These are phyloP conservation scores for Neofusicoccum ribis DNA, from an alignment of 2,329 filamentous ascomycete species.

Conservation along the genomic window DNA sequence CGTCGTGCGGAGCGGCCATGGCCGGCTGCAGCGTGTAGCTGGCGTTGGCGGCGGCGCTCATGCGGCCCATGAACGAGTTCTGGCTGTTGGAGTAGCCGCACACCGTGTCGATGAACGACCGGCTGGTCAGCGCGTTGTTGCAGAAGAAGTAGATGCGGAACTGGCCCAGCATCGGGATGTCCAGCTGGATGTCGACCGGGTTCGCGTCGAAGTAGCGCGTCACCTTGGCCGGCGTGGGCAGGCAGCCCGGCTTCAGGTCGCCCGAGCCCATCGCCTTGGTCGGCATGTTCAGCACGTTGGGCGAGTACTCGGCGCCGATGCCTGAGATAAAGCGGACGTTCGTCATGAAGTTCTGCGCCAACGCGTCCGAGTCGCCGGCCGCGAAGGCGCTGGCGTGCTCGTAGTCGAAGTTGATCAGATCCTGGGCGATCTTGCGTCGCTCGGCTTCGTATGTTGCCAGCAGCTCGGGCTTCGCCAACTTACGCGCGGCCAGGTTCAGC, in stretches of 20 bases:
- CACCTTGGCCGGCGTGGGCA: conserved; percentile 67
- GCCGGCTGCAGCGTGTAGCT: conserved; percentile 65
- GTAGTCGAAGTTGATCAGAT: conserved; percentile 47
- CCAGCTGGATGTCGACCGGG: conserved; percentile 73
- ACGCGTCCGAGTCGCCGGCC: conserved; percentile 61
- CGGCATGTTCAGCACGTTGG: conserved; percentile 62
- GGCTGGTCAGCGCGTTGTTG: conserved; percentile 56
- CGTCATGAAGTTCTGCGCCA: conserved; percentile 68
- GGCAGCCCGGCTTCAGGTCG: conserved; percentile 40
- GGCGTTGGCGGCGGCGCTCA: conserved; percentile 59
- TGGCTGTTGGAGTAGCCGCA: conserved; percentile 55
- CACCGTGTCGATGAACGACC: conserved; percentile 61
- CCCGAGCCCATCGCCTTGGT: conserved; percentile 47
- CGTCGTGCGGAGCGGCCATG: conserved; percentile 60
- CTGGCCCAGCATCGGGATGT: conserved; percentile 75
- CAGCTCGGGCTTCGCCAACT: conserved; percentile 39
- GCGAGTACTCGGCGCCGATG: conserved; percentile 66
- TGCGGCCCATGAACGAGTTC: conserved; percentile 59
- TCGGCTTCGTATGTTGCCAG: conserved; percentile 44
- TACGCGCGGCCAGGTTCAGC: conserved; percentile 41
- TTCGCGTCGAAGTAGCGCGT: conserved; percentile 77
- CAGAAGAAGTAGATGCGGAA: conserved; percentile 74
- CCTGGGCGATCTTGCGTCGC: conserved; percentile 45
- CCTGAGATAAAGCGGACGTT: conserved; percentile 75
- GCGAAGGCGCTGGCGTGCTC: conserved; percentile 56